A percentile compares a stretch with the other conserved stretches of the same genome.
Conservation (phyloP, 495 filamentous ascomycete genomes). For the Bryoglossum gracile region DNA sequence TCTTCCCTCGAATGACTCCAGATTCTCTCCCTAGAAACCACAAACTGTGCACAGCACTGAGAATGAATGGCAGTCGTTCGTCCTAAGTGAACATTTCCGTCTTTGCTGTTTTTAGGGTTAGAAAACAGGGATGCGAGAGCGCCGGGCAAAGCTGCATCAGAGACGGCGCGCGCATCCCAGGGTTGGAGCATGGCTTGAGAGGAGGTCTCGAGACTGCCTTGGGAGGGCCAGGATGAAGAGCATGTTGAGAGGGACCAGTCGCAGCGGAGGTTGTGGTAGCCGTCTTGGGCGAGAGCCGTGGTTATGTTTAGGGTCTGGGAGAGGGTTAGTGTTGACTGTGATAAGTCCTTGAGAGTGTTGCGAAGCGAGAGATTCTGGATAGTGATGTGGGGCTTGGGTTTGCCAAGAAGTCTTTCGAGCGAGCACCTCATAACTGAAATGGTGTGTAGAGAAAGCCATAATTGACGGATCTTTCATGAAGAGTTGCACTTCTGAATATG, state of each 20-base stretch:
- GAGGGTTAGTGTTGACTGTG: too few species aligned
- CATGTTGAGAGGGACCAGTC: constrained; percentile 33
- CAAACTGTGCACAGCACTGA: constrained; percentile 67
- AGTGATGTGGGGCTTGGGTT: too few species aligned
- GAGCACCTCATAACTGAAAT: too few species aligned
- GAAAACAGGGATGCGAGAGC: constrained; percentile 40
- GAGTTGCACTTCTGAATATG: too few species aligned
- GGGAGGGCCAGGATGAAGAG: not conserved
- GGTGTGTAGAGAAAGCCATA: too few species aligned
- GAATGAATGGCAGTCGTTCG: constrained; percentile 20
- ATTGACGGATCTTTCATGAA: too few species aligned
- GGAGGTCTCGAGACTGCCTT: constrained; percentile 22
- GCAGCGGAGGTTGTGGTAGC: constrained; percentile 33
- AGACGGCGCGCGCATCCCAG: constrained; percentile 32
- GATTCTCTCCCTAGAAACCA: constrained; percentile 48
- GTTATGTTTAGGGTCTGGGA: constrained; percentile 11
- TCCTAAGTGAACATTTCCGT: not conserved
- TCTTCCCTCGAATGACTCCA: constrained; percentile 49
- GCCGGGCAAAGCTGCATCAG: constrained; percentile 37
- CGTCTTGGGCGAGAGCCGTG: constrained; percentile 10
- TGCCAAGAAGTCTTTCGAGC: too few species aligned
- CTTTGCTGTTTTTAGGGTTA: not conserved
- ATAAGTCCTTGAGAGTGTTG: too few species aligned
- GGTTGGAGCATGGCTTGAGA: constrained; percentile 46
- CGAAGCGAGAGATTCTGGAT: too few species aligned